Percentiles rank a stretch among this genome's conserved stretches.
Evolutionary conservation across 2,329 filamentous ascomycete species (phyloP).

Genomic region (Cercospora sp.): DNA sequence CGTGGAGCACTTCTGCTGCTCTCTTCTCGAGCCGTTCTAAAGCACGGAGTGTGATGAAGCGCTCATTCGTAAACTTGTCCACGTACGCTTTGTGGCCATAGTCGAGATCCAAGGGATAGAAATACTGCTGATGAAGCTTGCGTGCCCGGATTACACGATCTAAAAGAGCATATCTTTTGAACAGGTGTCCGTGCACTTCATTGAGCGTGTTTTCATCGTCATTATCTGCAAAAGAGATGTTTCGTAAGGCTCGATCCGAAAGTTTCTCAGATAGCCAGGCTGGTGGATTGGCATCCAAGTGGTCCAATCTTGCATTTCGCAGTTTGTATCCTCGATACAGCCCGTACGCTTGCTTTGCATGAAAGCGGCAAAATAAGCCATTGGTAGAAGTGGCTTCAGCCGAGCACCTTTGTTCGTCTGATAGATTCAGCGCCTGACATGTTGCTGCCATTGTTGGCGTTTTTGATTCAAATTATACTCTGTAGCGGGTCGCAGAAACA

Average conservation of each 20-base stretch:
- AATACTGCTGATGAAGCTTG: slow-evolving; percentile 46
- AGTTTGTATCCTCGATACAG: neutral
- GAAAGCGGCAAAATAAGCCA: neutral
- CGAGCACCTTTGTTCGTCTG: neutral
- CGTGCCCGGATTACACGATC: slow-evolving; percentile 47
- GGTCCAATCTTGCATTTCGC: neutral
- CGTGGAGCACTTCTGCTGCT: slow-evolving; percentile 41
- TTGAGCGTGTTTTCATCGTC: slow-evolving; percentile 41
- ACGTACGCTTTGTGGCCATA: slow-evolving; percentile 42
- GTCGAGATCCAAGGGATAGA: slow-evolving; percentile 46
- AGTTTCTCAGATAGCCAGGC: neutral
- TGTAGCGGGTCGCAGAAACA: slow-evolving; percentile 31
- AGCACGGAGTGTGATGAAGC: neutral
- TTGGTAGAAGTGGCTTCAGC: neutral
- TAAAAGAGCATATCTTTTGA: slow-evolving; percentile 41
- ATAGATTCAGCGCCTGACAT: neutral
- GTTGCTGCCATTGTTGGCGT: neutral
- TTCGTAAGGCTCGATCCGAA: neutral
- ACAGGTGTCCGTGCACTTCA: slow-evolving; percentile 46
- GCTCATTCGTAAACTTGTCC: neutral
- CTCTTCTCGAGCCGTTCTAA: neutral
- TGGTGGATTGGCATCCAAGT: neutral
- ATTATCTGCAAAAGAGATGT: neutral
- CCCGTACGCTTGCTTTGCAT: neutral
- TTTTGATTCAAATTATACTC: neutral